Base-by-base conservation (phyloP, 2,329 filamentous ascomycete genomes). In the Rhinocladiella similis region DNA sequence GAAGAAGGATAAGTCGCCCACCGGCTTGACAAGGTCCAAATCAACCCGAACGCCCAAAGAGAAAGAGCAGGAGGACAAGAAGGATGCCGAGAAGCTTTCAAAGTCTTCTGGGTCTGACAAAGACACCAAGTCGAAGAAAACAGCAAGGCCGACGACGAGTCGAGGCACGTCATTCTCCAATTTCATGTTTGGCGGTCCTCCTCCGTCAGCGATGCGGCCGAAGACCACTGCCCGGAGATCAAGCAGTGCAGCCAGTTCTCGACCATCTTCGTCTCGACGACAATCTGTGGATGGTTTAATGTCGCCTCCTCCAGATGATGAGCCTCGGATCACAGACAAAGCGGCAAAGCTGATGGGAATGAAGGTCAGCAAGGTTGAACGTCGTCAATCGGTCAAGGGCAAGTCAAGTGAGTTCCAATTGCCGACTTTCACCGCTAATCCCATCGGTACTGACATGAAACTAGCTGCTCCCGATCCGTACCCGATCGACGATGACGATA, bases 21-120 rank as follows among this genome's bases (percentile, higher is more conserved):
- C 80, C 13, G 75, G 72, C 9, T 61, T 83, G 42, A 73, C 69
- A 20, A 75, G 82, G 47, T 83, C 83, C 9, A 86, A 84, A 68
- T 84, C 84, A 9, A 77, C 76, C 35, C 78, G 78, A 59, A 80
- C 77, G 45, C 70, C 75, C 42, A 72, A 75, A 33, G 85, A 89
- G 38, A 78, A 77, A 60, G 73, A 67, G 53, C 56, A 47, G n/a
- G 84, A 86, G 47, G 63, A 66, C 2, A 86, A 88, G 60, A 77
- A 77, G 54, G 79, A 77, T 50, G 63, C 59, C 12, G 84, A 86
- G 56, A 85, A 82, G 68, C 68, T 81, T 12, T 87, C 85, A 0
- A 89, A 85, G 66, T 89, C 85, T 42, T 92, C 89, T 18, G 81
- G 81, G 12, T 91, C 89, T 18, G 91, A 92, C 64, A 88, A 86